These are phyloP conservation scores for Tylopilus intermedius DNA, from an alignment of 768 basidiomycete genomes.

Conservation along the genomic window DNA sequence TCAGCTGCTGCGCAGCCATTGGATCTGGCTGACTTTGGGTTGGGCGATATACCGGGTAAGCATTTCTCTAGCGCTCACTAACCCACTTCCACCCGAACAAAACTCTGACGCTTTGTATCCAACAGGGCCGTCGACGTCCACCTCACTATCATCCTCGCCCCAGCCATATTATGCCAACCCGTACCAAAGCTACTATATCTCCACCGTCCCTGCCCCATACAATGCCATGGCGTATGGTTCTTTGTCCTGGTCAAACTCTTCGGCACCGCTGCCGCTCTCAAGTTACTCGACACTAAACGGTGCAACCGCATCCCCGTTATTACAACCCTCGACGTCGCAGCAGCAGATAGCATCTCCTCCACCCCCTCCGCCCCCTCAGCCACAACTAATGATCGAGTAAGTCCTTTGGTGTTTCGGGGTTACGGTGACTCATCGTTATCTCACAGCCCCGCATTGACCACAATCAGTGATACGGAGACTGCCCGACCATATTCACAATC, in stretches of 20 bases:
- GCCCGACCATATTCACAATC: slow-evolving; percentile 43
- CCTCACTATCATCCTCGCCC: slow-evolving; percentile 37
- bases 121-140: slow-evolving; percentile 37
- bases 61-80: slow-evolving; percentile 29
- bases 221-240: slow-evolving; percentile 53
- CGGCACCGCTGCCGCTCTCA: slow-evolving; percentile 53
- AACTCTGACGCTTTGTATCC: slow-evolving; percentile 8
- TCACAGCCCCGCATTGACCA: slow-evolving; percentile 55
- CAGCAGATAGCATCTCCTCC: slow-evolving; percentile 29
- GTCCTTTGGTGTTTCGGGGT: slow-evolving; percentile 21
- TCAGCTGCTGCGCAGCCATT: slow-evolving; percentile 32
- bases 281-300: slow-evolving; percentile 76
- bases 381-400: slow-evolving; percentile 66
- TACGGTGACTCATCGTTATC: slow-evolving; percentile 12
- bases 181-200: slow-evolving; percentile 40
- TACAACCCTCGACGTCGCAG: slow-evolving; percentile 27
- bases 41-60: slow-evolving; percentile 43
- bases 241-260: slow-evolving; percentile 40
- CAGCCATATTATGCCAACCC: slow-evolving; percentile 39
- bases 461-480: slow-evolving; percentile 48
- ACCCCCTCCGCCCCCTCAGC: slow-evolving; percentile 19
- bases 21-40: slow-evolving; percentile 41
- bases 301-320: slow-evolving; percentile 50
- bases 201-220: slow-evolving; percentile 42
- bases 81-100: slow-evolving; percentile 2